These are phyloP conservation scores for Nepenthes mirabilis DNA, from an alignment of 148 eudicot genomes.

Conservation along the genomic window DNA sequence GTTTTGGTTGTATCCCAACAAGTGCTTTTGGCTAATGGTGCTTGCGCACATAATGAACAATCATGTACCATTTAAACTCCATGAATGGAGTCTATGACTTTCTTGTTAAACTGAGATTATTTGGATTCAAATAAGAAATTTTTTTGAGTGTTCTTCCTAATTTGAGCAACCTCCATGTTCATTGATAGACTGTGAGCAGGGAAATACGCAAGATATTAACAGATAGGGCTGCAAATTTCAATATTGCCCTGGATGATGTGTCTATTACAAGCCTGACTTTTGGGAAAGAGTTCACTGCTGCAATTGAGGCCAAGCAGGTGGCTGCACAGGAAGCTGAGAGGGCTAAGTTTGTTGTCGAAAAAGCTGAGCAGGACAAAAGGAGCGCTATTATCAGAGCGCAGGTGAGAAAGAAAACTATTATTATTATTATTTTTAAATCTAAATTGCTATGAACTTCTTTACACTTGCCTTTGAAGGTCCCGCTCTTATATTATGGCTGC, in stretches of 20 bases:
- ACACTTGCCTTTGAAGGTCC: too few species aligned
- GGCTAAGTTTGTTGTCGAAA: constrained; percentile 92
- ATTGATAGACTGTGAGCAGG: constrained; percentile 67
- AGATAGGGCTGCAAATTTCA: constrained; percentile 74
- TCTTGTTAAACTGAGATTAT: too few species aligned
- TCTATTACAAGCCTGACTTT: constrained; percentile 76
- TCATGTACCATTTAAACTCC: too few species aligned
- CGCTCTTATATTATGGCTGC: too few species aligned
- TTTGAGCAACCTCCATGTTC: background rate
- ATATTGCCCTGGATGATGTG: constrained; percentile 90
- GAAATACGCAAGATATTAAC: constrained; percentile 73
- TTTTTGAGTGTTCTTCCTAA: background rate
- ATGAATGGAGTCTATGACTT: too few species aligned
- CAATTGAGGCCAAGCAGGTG: constrained; percentile 96
- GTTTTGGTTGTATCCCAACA: too few species aligned
- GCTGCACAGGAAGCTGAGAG: constrained; percentile 99
- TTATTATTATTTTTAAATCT: background rate
- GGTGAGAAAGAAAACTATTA: constrained; percentile 29
- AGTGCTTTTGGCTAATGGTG: too few species aligned
- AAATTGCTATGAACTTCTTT: background rate
- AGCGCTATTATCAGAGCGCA: constrained; percentile 92
- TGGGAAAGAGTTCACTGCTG: constrained; percentile 86
- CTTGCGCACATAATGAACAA: too few species aligned
- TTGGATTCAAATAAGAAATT: background rate
- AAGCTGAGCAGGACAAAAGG: constrained; percentile 92